These are phyloP conservation scores for Neohortaea acidophila DNA, from an alignment of 495 filamentous ascomycete species.

Conservation along the genomic window DNA sequence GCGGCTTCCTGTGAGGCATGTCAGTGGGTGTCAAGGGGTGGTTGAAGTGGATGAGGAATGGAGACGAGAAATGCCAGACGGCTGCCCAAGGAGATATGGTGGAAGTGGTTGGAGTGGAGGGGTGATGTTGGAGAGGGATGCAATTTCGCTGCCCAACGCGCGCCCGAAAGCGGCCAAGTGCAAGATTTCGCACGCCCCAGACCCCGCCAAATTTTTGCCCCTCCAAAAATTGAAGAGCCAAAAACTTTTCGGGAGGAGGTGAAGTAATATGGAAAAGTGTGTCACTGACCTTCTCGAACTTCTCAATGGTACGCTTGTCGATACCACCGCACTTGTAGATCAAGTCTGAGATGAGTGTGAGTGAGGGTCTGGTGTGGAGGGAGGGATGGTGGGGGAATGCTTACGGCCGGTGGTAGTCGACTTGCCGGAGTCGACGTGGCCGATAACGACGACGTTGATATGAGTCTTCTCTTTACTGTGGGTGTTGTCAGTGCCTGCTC, in stretches of 20 bases:
- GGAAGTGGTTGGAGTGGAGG: background rate
- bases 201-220: conserved; percentile 17
- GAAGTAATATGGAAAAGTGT: conserved; percentile 1
- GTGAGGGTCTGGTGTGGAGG: conserved; percentile 18
- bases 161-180: conserved; percentile 3
- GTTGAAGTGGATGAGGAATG: no score
- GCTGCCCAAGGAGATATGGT: no score
- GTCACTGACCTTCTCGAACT: conserved; percentile 94
- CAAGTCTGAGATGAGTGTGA: conserved; percentile 48
- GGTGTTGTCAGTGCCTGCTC: conserved; percentile 12
- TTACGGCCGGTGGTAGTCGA: conserved; percentile 77
- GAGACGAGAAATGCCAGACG: no score
- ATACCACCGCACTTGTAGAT: conserved; percentile 99
- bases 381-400: conserved; percentile 19
- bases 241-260: conserved; percentile 25
- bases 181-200: background rate
- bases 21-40: no score
- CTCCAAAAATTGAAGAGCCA: conserved; percentile 21
- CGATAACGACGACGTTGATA: conserved; percentile 97
- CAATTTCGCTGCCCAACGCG: no score
- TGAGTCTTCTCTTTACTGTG: conserved; percentile 77
- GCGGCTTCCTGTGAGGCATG: conserved; percentile 63
- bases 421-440: conserved; percentile 99
- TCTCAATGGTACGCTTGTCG: conserved; percentile 99
- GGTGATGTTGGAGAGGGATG: no score